Evolutionary conservation across 768 basidiomycete species (phyloP).

Genomic region (Sutorius australiensis): DNA sequence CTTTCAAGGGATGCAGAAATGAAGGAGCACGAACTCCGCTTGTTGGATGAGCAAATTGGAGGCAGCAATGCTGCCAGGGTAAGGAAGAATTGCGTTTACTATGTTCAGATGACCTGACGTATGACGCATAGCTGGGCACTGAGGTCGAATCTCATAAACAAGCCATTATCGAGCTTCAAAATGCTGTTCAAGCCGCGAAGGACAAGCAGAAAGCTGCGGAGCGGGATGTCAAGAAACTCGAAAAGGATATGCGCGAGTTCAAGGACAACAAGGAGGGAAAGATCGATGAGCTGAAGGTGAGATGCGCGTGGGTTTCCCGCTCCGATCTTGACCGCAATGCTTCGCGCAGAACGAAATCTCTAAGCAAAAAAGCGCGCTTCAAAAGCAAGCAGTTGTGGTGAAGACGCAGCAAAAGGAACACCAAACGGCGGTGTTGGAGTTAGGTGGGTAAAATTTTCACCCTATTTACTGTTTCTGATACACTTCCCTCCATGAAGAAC

Average conservation of each 20-base stretch:
- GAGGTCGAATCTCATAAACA: conserved; percentile 75
- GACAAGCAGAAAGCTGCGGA: conserved; percentile 74
- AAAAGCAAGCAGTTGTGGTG: conserved; percentile 75
- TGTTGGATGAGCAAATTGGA: conserved; percentile 80
- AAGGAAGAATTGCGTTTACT: conserved; percentile 18
- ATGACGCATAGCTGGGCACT: conserved; percentile 58
- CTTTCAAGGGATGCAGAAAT: conserved; percentile 74
- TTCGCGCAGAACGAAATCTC: conserved; percentile 58
- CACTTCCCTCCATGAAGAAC: conserved; percentile 12
- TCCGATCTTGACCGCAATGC: not conserved
- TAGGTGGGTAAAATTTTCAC: conserved; percentile 51
- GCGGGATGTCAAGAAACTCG: conserved; percentile 79
- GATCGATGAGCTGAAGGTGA: conserved; percentile 86
- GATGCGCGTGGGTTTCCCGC: conserved; percentile 6
- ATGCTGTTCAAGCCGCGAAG: conserved; percentile 59
- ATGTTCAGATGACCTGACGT: not conserved
- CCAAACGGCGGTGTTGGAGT: conserved; percentile 81
- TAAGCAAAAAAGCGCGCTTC: conserved; percentile 74
- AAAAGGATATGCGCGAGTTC: conserved; percentile 98
- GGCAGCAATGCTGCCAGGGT: conserved; percentile 90
- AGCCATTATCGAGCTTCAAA: conserved; percentile 54
- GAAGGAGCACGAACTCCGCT: conserved; percentile 79
- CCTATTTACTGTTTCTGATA: not conserved
- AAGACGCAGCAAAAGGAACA: conserved; percentile 88
- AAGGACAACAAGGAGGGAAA: conserved; percentile 99